Evolutionary conservation across 2,329 filamentous ascomycete species (phyloP).

Genomic region (Xylariaceae sp.): DNA sequence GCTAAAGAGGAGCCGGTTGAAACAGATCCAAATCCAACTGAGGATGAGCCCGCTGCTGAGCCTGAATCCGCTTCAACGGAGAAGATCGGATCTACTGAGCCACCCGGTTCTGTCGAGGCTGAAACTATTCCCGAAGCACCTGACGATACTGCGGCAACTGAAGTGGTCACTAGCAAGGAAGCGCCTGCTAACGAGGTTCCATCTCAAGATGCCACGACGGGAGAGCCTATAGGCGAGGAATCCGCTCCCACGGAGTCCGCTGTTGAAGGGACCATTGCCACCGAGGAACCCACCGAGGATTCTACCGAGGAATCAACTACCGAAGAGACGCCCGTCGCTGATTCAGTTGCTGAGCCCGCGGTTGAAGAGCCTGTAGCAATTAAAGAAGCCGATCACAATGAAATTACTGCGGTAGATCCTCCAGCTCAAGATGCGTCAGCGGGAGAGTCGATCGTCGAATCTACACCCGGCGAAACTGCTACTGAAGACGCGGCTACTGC

Average conservation of each 20-base stretch:
- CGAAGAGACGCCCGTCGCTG: background rate
- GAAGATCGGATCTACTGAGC: background rate
- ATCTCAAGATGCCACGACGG: constrained; percentile 12
- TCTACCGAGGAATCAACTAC: background rate
- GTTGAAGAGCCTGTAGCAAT: constrained; percentile 8
- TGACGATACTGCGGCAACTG: background rate
- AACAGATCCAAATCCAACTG: constrained; percentile 1
- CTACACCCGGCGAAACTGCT: background rate
- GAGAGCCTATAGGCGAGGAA: constrained; percentile 4
- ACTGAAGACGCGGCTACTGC: too few species aligned
- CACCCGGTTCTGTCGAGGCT: background rate
- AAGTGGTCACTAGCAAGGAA: constrained; percentile 9
- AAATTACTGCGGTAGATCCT: background rate
- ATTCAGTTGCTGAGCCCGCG: too few species aligned
- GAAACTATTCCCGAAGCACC: background rate
- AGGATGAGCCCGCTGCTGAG: constrained; percentile 16
- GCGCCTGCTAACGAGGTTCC: constrained; percentile 8
- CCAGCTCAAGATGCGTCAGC: constrained; percentile 6
- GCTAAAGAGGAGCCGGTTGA: constrained; percentile 2
- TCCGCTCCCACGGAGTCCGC: background rate
- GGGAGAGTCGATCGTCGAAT: background rate
- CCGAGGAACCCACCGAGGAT: background rate
- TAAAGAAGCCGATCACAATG: background rate
- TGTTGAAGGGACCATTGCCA: background rate
- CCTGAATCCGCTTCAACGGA: background rate